These are phyloP conservation scores for Ambispora gerdemannii DNA, from an alignment of 192 early-diverging fungal species.

Conservation along the genomic window DNA sequence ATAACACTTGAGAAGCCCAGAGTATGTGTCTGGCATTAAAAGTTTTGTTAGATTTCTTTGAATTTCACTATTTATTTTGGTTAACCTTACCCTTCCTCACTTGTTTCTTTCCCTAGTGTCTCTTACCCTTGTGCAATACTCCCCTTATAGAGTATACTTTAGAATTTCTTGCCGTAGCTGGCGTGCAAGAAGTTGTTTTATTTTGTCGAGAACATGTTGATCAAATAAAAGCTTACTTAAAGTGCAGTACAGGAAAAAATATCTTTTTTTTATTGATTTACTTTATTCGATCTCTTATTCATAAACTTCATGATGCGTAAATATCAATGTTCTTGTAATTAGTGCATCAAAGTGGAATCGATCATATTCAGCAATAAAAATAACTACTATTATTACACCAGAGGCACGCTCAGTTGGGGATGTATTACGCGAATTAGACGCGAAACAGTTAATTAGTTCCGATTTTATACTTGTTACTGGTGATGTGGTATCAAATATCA, in stretches of 20 bases:
- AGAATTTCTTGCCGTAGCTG: constrained; percentile 84
- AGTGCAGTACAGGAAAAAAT: constrained; percentile 55
- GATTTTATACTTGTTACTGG: constrained; percentile 94
- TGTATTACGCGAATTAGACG: constrained; percentile 86
- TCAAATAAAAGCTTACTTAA: constrained; percentile 77
- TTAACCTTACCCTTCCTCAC: not conserved
- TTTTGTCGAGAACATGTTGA: constrained; percentile 84
- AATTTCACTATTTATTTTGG: not conserved
- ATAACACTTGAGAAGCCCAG: constrained; percentile 79
- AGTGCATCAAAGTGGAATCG: constrained; percentile 73
- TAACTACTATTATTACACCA: constrained; percentile 70
- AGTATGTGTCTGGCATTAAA: constrained; percentile 55
- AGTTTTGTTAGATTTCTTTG: constrained; percentile 10
- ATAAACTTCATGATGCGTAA: not conserved
- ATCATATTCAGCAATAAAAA: constrained; percentile 60
- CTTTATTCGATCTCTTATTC: not conserved
- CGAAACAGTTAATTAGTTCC: constrained; percentile 67
- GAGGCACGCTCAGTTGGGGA: constrained; percentile 82
- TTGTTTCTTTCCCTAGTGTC: constrained; percentile 53
- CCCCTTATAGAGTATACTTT: constrained; percentile 96
- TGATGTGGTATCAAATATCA: constrained; percentile 88
- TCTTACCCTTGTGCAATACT: constrained; percentile 92
- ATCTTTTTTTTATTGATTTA: not conserved
- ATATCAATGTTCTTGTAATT: constrained; percentile 1
- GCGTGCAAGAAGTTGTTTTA: constrained; percentile 82